Conservation (phyloP, 2,329 filamentous ascomycete genomes). For the Cladophialophora carrionii region DNA sequence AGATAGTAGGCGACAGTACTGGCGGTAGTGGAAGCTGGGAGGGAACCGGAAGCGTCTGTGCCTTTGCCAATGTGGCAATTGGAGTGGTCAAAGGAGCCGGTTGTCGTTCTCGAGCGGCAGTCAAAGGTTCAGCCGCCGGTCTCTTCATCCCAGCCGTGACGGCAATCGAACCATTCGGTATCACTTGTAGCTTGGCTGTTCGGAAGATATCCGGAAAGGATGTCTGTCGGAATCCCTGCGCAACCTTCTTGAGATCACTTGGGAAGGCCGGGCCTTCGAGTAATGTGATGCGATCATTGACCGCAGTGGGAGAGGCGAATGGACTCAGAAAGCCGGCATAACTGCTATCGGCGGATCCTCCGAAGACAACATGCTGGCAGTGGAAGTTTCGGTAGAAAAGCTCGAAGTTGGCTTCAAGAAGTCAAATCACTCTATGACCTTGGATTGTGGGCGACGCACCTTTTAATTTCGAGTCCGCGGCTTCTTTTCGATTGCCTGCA, state of each 20-base stretch:
- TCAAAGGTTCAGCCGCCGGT: constrained; percentile 26
- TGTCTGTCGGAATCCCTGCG: constrained; percentile 38
- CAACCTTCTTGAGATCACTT: constrained; percentile 42
- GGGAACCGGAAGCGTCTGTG: constrained; percentile 2
- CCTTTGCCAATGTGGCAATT: constrained; percentile 29
- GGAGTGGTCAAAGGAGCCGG: constrained; percentile 19
- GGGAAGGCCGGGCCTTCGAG: constrained; percentile 49
- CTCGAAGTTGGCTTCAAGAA: constrained; percentile 42
- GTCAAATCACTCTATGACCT: constrained; percentile 22
- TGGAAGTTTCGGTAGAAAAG: constrained; percentile 46
- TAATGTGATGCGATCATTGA: constrained; percentile 44
- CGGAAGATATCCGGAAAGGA: constrained; percentile 60
- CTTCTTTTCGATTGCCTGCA: constrained; percentile 51
- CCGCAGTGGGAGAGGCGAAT: constrained; percentile 38
- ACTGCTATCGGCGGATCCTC: constrained; percentile 50
- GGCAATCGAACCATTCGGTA: constrained; percentile 22
- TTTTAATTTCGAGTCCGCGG: constrained; percentile 50
- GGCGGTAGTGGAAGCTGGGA: constrained; percentile 39
- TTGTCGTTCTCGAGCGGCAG: constrained; percentile 18
- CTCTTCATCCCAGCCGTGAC: constrained; percentile 29
- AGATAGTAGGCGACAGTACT: constrained; percentile 42
- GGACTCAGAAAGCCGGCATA: constrained; percentile 49
- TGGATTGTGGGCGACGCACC: constrained; percentile 38
- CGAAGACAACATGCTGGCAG: constrained; percentile 49
- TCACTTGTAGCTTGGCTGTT: constrained; percentile 52